phyloP scores from a whole-genome alignment of 208 protist genomes.

The Leishmania gerbilli region DNA sequence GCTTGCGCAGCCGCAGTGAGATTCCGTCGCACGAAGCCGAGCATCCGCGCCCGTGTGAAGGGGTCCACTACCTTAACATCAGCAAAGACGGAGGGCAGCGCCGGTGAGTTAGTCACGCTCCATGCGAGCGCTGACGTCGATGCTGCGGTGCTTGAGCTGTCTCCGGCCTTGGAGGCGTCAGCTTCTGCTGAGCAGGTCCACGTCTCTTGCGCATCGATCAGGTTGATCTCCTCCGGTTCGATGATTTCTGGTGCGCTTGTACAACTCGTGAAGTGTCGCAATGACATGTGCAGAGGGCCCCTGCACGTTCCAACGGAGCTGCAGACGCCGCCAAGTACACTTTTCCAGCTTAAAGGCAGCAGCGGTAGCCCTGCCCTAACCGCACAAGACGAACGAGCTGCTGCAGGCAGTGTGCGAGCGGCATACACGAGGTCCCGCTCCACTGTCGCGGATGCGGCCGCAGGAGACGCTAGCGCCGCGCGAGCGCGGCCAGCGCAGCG shows the following conservation, averaged over 20 bases:
- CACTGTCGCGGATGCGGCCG: background rate
- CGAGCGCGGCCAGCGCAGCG: constrained; percentile 1
- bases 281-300: background rate
- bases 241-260: constrained; percentile 11
- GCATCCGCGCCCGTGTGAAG: constrained; percentile 75
- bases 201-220: background rate
- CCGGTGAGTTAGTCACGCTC: constrained; percentile 6
- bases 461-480: background rate
- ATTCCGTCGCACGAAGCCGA: constrained; percentile 85
- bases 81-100: constrained; percentile 28
- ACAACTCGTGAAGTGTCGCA: background rate
- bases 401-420: background rate
- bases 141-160: background rate
- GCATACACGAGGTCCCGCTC: background rate
- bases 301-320: background rate
- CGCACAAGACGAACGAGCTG: background rate
- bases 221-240: constrained; percentile 15
- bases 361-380: background rate
- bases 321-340: background rate
- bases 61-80: constrained; percentile 33
- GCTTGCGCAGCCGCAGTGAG: constrained; percentile 11
- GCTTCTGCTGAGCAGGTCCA: background rate
- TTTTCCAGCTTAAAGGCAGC: background rate
- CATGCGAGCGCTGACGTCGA: constrained; percentile 9
- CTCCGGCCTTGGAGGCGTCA: background rate